phyloP scores from a whole-genome alignment of 202 grass and related monocot genomes.

The Saccharum hybrid region DNA sequence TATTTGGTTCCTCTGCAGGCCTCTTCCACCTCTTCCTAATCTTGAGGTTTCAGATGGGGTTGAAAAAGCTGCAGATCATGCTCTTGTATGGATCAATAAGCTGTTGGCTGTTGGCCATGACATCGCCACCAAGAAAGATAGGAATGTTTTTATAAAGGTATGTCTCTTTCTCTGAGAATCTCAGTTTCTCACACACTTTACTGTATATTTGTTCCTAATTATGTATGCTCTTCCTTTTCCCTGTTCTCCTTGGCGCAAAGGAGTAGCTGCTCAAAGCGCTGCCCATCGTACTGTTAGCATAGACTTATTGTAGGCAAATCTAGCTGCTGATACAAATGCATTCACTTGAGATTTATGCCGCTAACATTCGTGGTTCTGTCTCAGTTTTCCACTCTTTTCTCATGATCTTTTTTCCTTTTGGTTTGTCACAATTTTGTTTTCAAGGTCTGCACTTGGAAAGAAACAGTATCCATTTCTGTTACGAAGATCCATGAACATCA shows the following conservation, averaged over 20 bases:
- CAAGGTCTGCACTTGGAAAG: too few species aligned
- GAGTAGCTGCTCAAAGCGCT: too few species aligned
- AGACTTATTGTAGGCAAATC: too few species aligned
- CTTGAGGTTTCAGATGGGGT: constrained; percentile 84
- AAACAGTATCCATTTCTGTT: too few species aligned
- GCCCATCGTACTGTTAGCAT: too few species aligned
- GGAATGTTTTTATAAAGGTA: constrained; percentile 74
- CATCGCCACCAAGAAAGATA: constrained; percentile 85
- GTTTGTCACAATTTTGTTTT: too few species aligned
- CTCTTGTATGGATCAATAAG: constrained; percentile 71
- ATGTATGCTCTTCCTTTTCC: not conserved
- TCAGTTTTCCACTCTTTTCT: too few species aligned
- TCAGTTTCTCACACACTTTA: not conserved
- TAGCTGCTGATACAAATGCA: too few species aligned
- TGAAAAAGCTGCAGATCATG: constrained; percentile 64
- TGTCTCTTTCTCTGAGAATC: not conserved
- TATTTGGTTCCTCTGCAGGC: constrained; percentile 50
- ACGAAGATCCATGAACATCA: too few species aligned
- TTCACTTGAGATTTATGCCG: too few species aligned
- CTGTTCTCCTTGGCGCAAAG: not conserved
- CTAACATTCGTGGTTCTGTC: too few species aligned
- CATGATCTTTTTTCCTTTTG: too few species aligned
- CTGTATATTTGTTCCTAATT: not conserved
- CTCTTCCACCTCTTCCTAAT: constrained; percentile 91
- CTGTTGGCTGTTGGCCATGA: constrained; percentile 73